These are phyloP conservation scores for Clonostachys chloroleuca DNA, from an alignment of 2,329 filamentous ascomycete species.

Conservation along the genomic window DNA sequence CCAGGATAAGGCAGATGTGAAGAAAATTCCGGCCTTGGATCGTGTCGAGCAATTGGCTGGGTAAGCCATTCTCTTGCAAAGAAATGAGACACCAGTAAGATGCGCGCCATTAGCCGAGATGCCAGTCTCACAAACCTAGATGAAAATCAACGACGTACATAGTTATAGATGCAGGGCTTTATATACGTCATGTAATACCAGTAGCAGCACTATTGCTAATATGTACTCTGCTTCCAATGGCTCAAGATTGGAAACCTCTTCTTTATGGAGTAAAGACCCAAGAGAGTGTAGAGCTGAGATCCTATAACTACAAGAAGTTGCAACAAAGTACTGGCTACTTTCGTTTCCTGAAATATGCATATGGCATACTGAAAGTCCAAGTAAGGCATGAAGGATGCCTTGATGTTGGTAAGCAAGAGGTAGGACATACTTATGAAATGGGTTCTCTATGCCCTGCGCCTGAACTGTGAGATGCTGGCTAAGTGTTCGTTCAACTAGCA, in stretches of 20 bases:
- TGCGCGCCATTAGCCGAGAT: constrained; percentile 18
- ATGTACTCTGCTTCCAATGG: constrained; percentile 12
- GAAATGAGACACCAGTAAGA: constrained; percentile 16
- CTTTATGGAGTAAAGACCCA: constrained; percentile 8
- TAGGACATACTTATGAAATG: constrained; percentile 12
- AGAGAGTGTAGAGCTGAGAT: constrained; percentile 13
- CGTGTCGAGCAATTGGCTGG: constrained; percentile 4
- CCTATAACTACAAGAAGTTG: constrained; percentile 11
- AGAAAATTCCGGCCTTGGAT: constrained; percentile 11
- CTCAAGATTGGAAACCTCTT: constrained; percentile 5
- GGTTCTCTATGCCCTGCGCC: constrained; percentile 9
- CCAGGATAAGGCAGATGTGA: constrained; percentile 16
- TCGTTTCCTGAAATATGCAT: constrained; percentile 9
- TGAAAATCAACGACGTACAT: not conserved
- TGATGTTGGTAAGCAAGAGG: constrained; percentile 13
- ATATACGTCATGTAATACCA: constrained; percentile 17
- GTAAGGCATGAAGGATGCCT: constrained; percentile 16
- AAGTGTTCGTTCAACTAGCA: too few species aligned
- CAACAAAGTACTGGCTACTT: constrained; percentile 4
- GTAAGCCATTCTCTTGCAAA: constrained; percentile 13
- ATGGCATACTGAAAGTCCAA: constrained; percentile 16
- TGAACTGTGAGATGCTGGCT: too few species aligned
- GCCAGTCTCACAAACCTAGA: constrained; percentile 16
- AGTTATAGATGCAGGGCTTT: not conserved
- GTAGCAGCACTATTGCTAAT: constrained; percentile 13